Base-by-base conservation (phyloP, 164 flowering plant genomes). In the Echeveria elegans region DNA sequence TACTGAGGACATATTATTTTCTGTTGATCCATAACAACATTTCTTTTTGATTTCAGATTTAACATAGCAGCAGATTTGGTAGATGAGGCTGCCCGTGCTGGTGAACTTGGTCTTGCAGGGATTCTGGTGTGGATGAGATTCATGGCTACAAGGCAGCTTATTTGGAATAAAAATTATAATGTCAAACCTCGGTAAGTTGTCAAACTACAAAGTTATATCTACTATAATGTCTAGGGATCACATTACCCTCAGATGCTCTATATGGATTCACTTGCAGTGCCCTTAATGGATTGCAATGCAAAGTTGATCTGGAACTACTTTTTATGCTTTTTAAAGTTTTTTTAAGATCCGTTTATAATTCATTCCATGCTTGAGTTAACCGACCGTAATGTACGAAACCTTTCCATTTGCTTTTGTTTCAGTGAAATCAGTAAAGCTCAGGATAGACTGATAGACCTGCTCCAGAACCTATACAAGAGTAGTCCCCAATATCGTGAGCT, bases 51-150 rank as follows among this genome's bases (percentile, higher is more conserved):
- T 77, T 65, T 62, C 84, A 94, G 99, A 72, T 94, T 94, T 70
- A 91, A 94, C 66, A 94, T 94, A 75, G 99, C 97, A 70, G 88
- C 96, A 70, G 99, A 94, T 72, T 77, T 94, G 79, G 63, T 81
- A 26, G 85, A 86, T 64, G 80, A 85, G 81, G 96, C 97, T 66
- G 82, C 74, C 69, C 75, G 79, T 69, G 72, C 85, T 75, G 97
- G 96, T 64, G 86, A 83, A 74, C 67, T 86, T 73, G 99, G 99
- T 72, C 77, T 94, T 74, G 99, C 97, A 29, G 99, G 90, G 56
- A 82, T 94, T 72, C 78, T 94, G 78, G 97, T 91, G 70, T 94
- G 99, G 99, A 88, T 94, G 99, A 85, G 99, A 72, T 94, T 89
- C 76, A 91, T 94, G 97, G 99, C 96, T 19, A 89, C 96, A 63